These are phyloP conservation scores for Pseudopyricularia cyperi DNA, from an alignment of 2,329 filamentous ascomycete species.

Conservation along the genomic window DNA sequence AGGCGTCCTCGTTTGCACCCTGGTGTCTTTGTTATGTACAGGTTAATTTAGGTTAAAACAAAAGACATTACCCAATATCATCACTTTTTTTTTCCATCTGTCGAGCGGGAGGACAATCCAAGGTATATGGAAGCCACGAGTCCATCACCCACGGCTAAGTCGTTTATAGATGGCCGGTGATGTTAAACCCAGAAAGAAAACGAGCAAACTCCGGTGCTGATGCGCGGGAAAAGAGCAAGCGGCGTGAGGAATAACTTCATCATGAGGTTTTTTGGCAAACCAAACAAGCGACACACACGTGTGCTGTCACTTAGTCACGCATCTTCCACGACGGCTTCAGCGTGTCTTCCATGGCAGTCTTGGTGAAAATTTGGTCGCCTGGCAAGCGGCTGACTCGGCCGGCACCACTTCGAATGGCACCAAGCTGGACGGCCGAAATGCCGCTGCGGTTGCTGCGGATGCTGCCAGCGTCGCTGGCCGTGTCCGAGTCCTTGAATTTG, in stretches of 20 bases:
- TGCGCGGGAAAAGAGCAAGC: neutral
- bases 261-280: neutral
- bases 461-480: conserved; percentile 52
- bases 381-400: conserved; percentile 80
- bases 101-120: neutral
- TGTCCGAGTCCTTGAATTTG: conserved; percentile 52
- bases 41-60: neutral
- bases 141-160: neutral
- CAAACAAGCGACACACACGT: neutral
- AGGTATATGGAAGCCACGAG: neutral
- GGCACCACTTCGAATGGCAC: conserved; percentile 67
- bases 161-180: neutral
- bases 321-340: conserved; percentile 49
- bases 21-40: neutral
- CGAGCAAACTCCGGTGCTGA: conserved; percentile 2
- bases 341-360: conserved; percentile 48
- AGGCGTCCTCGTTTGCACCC: neutral
- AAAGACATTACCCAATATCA: neutral
- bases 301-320: conserved; percentile 19
- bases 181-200: neutral
- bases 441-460: conserved; percentile 64
- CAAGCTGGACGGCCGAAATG: conserved; percentile 55
- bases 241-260: neutral
- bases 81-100: neutral
- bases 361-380: conserved; percentile 67